Conservation (phyloP, 83 land plant species). For the Larix sibirica region DNA sequence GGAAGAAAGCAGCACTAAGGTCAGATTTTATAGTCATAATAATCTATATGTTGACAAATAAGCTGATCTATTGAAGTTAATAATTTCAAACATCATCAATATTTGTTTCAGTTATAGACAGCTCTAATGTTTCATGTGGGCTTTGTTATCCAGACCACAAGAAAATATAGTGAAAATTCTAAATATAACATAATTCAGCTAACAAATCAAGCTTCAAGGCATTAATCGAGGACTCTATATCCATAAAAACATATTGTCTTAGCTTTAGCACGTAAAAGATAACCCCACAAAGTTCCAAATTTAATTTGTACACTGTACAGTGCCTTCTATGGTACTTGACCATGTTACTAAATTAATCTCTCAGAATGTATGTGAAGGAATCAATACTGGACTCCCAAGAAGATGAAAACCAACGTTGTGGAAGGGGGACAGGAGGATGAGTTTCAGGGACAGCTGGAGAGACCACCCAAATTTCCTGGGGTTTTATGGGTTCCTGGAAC, state of each 20-base stretch:
- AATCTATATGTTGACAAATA: constrained; percentile 6
- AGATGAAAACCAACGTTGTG: background rate
- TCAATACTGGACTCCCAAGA: background rate
- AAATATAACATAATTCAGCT: background rate
- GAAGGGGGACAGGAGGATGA: too few relatives aligned
- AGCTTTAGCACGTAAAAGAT: too few relatives aligned
- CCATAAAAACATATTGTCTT: background rate
- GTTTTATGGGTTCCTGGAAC: too few relatives aligned
- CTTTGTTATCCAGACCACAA: background rate
- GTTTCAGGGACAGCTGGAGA: too few relatives aligned
- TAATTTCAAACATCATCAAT: background rate
- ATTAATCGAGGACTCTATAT: background rate
- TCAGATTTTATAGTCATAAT: background rate
- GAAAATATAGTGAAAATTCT: background rate
- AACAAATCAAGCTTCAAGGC: background rate
- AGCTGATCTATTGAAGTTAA: background rate
- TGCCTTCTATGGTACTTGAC: background rate
- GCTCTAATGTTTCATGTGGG: background rate
- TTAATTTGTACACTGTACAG: too few relatives aligned
- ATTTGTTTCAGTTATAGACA: background rate
- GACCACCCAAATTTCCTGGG: too few relatives aligned
- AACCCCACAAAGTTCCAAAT: too few relatives aligned
- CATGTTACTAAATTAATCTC: background rate
- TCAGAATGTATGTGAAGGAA: background rate
- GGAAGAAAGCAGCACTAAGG: background rate